Evolutionary conservation across 192 early-diverging fungal species (phyloP).

Genomic region (Tieghemiomyces parasiticus): DNA sequence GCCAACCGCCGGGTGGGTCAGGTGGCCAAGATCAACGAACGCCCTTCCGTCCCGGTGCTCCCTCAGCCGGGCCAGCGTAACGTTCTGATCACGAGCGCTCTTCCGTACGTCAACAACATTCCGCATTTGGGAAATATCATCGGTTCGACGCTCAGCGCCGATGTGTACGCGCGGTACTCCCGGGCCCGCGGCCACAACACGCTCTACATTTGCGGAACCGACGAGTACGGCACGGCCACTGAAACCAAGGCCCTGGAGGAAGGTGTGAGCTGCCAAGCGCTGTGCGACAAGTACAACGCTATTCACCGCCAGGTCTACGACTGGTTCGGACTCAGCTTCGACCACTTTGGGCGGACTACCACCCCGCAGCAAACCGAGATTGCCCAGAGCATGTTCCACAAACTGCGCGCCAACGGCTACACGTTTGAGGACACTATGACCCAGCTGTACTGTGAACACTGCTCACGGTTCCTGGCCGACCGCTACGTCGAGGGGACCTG

Average conservation of each 20-base stretch:
- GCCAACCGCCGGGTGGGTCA: constrained; percentile 23
- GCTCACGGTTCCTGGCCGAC: constrained; percentile 86
- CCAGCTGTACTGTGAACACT: constrained; percentile 84
- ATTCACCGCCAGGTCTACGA: constrained; percentile 80
- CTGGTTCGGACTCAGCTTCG: constrained; percentile 91
- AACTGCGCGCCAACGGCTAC: constrained; percentile 52
- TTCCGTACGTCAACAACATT: constrained; percentile 98
- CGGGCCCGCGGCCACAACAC: constrained; percentile 83
- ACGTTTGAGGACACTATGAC: constrained; percentile 59
- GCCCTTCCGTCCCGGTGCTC: constrained; percentile 13
- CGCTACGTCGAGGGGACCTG: constrained; percentile 95
- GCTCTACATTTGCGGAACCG: constrained; percentile 88
- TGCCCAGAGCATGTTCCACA: constrained; percentile 75
- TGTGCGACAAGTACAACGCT: constrained; percentile 94
- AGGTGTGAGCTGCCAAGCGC: constrained; percentile 69
- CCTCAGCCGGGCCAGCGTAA: constrained; percentile 64
- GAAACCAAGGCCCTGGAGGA: constrained; percentile 97
- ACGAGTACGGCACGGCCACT: constrained; percentile 98
- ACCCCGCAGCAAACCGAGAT: constrained; percentile 86
- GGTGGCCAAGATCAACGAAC: neutral
- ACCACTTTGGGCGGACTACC: constrained; percentile 90
- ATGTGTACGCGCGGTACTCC: constrained; percentile 88
- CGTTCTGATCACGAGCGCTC: constrained; percentile 86
- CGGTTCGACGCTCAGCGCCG: constrained; percentile 95
- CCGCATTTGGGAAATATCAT: constrained; percentile 99